Base-by-base conservation (phyloP, 1,284 basidiomycete species). In the Marasmius fiardii region DNA sequence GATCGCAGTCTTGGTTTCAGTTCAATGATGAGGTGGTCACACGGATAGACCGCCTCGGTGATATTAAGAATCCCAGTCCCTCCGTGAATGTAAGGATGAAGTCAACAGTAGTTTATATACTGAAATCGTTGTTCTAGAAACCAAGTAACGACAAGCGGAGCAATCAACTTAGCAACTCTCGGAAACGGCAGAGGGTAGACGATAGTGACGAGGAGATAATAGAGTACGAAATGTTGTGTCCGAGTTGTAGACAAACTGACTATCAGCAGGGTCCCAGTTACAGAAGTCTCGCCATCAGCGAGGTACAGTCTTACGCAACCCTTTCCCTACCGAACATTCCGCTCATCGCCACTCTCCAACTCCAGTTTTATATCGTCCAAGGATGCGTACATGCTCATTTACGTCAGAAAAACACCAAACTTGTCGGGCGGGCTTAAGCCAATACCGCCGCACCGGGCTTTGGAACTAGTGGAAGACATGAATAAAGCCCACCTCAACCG, bases 381-480 rank as follows among this genome's bases (percentile, higher is more conserved):
- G 68, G 92, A 95, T 62, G 92, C 92, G 23, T 96, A 97, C 71
- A 95, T 96, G 93, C 79, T 96, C 37, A 86, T 97, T 51, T 97
- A 96, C 70, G 80, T 82, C 41, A 45, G 26, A 31, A 50, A 51
- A 31, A 28, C 24, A 5, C 31, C 20, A 20, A 21, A 35, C 6
- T 3, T 24, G 12, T 44, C 33, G 16, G 35, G 21, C 14, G 28
- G 28, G 14, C 11, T 26, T 11, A 23, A 18, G 50, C 65, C 73
- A 2, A 58, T 61, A 23, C 84, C 86, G 21, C 86, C 90, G 3
- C 59, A 67, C 23, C 70, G 73, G 34, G 85, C 88, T 2, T 57
- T 77, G 55, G 69, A 79, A 14, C 74, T 81, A 16, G 80, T 94
- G 3, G 67, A 77, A 12, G 65, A 65, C 2, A 71, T 87, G 20